phyloP scores from a whole-genome alignment of 768 basidiomycete genomes.

The Polyporus arcularius region DNA sequence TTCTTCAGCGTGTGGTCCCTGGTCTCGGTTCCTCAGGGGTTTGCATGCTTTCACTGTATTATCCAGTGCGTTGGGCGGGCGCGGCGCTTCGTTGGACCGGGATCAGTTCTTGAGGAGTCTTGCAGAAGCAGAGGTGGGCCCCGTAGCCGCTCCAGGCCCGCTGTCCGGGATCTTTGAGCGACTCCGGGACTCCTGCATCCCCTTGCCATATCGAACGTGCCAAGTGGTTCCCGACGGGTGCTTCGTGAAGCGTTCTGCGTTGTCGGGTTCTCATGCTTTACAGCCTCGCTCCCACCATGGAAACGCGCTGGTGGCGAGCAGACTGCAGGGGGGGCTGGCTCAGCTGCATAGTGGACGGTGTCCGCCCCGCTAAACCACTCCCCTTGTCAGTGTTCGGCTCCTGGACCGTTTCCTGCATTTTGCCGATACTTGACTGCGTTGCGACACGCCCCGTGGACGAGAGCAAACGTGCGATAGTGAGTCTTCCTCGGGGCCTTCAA shows the following conservation, averaged over 20 bases:
- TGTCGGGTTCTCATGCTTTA: constrained; percentile 13
- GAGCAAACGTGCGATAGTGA: too few species aligned
- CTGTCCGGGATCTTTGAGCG: constrained; percentile 10
- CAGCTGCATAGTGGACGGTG: neutral
- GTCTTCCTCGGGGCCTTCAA: too few species aligned
- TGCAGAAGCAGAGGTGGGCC: neutral
- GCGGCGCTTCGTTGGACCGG: neutral
- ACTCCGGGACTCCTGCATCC: constrained; percentile 3
- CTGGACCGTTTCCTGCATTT: too few species aligned
- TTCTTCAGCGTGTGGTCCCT: too few species aligned
- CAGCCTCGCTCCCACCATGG: constrained; percentile 16
- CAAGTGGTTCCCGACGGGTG: constrained; percentile 10
- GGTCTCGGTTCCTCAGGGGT: too few species aligned
- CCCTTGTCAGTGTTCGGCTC: too few species aligned
- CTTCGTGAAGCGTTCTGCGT: neutral
- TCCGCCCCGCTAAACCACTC: too few species aligned
- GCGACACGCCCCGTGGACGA: too few species aligned
- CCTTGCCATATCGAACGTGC: constrained; percentile 7
- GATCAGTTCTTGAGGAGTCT: neutral
- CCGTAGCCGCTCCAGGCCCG: constrained; percentile 11
- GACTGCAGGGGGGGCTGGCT: neutral
- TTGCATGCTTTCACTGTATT: too few species aligned
- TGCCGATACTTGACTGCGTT: too few species aligned
- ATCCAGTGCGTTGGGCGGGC: too few species aligned
- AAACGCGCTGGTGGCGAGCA: neutral